These are phyloP conservation scores for Tardiomyces depauwii DNA, from an alignment of 1,139 yeast species.

Conservation along the genomic window DNA sequence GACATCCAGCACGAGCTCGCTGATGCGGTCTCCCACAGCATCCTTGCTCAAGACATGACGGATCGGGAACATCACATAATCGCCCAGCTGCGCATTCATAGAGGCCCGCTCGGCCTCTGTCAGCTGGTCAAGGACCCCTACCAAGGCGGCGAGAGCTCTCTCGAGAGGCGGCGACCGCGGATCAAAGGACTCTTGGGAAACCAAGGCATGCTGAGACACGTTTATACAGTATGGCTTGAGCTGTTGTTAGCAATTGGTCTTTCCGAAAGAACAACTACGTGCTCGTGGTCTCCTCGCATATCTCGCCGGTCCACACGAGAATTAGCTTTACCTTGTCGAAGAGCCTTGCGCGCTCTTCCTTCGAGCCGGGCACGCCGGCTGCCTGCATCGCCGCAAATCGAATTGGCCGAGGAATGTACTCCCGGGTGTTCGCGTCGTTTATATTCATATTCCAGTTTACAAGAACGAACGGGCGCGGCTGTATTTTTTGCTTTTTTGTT, in stretches of 20 bases:
- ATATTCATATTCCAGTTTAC: no score
- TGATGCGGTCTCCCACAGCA: conserved; percentile 31
- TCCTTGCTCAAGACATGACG: conserved; percentile 37
- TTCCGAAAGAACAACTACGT: no score
- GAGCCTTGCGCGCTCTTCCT: neutral
- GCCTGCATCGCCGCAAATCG: no score
- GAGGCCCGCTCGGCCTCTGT: neutral
- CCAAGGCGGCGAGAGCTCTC: conserved; percentile 3
- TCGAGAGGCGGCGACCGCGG: conserved; percentile 2
- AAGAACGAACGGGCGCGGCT: no score
- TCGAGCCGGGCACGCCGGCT: no score
- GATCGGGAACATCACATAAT: conserved; percentile 52
- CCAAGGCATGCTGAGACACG: conserved; percentile 23
- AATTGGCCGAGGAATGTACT: no score
- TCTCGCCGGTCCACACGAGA: neutral
- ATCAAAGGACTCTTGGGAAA: conserved; percentile 9
- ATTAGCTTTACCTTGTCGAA: neutral
- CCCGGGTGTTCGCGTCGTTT: no score
- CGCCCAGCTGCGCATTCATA: conserved; percentile 30
- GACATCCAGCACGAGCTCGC: conserved; percentile 33
- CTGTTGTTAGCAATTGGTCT: neutral
- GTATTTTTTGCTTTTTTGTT: no score
- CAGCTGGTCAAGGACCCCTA: conserved; percentile 1
- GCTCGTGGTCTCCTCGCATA: no score
- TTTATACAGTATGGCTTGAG: neutral